Conservation (phyloP, 768 basidiomycete species). For the Mrakia gelida region DNA sequence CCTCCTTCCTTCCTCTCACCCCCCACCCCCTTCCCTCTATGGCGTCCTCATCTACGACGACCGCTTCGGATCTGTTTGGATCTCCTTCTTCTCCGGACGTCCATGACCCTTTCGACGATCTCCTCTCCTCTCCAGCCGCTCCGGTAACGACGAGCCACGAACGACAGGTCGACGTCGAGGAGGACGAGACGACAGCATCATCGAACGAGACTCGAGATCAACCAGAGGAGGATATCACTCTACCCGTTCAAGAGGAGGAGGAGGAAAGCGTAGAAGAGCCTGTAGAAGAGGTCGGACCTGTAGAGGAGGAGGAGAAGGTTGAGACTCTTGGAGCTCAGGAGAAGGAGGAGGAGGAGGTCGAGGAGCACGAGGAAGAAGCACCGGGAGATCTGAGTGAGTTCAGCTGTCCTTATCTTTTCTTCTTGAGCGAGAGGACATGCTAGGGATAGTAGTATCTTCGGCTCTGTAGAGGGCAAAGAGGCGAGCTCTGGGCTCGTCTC, state of each 20-base stretch:
- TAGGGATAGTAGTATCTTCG: not conserved
- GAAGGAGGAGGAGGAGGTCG: not conserved
- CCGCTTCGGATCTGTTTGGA: not conserved
- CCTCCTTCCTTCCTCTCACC: not conserved
- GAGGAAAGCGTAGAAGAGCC: not conserved
- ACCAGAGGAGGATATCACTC: too few species aligned
- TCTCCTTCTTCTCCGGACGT: not conserved
- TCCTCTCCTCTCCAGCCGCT: not conserved
- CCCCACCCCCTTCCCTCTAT: not conserved
- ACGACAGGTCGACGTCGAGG: not conserved
- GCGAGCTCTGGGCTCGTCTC: not conserved
- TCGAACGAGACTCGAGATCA: too few species aligned
- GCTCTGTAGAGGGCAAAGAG: not conserved
- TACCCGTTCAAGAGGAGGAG: not conserved
- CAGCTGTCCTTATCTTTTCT: not conserved
- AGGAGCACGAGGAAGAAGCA: not conserved
- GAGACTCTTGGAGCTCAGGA: too few species aligned
- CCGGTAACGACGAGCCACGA: not conserved
- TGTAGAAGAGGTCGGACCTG: not conserved
- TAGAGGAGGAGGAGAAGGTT: not conserved
- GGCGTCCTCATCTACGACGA: not conserved
- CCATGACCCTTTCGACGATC: not conserved
- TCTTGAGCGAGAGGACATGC: not conserved
- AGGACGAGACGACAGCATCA: not conserved
- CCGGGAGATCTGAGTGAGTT: not conserved